Evolutionary conservation across 2,329 filamentous ascomycete genomes (phyloP), one percentile per base, ranked within the genome.

Genomic region (Trichoderma polysporum): DNA sequence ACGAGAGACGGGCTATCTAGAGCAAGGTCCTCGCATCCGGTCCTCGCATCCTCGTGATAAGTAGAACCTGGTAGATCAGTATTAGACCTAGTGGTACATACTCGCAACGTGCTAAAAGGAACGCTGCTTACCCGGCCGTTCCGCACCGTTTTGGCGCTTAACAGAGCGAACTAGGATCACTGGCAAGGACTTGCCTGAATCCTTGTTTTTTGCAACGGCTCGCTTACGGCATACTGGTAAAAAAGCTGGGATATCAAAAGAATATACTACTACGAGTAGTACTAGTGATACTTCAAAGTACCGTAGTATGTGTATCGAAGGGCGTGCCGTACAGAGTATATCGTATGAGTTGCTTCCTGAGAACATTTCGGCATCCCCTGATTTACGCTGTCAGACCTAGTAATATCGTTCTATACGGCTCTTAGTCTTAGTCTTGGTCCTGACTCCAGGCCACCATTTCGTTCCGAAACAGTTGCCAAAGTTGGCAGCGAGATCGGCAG

Each of bases 141-240:
- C 49, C 49, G 59, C 35, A 45, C 49, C 59, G 49, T 63, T 52
- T 31, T 53, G 59, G 47, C 49, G 59, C 49, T 63, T 53, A 41
- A 33, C 49, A 45, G 22, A 13, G n/a, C 12, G 33, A 59, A 41
- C 59, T 41, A 53, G 45, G 31, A 61, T 50, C 59, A 39, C 47
- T 17, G 31, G 49, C 50, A 35, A 54, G 47, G 35, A 47, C 49
- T 33, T 22, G 29, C 25, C 17, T 45, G 45, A 50, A 52, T 50
- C 58, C 58, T 61, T n/a, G 47, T 41, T 45, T 17, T n/a, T 27
- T 29, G 29, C 13, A 37, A 45, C 37, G 27, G 12, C 35, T 53
- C 33, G 60, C 60, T 63, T 54, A 63, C 37, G 35, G 60, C 60
- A 45, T 33, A 54, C 50, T 17, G 29, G 37, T 13, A 56, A 47